These are phyloP conservation scores for Schwanniomyces yamadae DNA, from an alignment of 805 yeast species.

Conservation along the genomic window DNA sequence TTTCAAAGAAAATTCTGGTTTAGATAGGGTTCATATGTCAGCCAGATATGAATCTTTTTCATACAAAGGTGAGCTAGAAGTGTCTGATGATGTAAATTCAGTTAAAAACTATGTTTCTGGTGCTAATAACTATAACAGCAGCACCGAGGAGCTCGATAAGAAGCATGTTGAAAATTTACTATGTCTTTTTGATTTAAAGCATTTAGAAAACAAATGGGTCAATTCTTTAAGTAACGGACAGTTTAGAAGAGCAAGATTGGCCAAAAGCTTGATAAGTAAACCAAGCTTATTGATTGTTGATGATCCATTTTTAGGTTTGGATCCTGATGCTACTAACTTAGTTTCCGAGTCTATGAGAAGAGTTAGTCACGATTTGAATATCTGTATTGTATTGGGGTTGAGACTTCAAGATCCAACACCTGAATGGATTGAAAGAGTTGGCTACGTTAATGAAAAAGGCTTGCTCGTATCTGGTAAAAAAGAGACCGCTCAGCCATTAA, in stretches of 20 bases:
- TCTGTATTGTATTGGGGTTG: constrained; percentile 69
- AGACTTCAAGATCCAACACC: constrained; percentile 77
- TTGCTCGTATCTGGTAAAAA: constrained; percentile 49
- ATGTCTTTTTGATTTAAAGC: constrained; percentile 51
- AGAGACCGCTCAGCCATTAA: constrained; percentile 19
- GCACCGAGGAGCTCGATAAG: constrained; percentile 13
- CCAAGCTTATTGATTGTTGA: constrained; percentile 75
- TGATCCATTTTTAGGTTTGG: constrained; percentile 91
- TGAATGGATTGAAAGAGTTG: constrained; percentile 74
- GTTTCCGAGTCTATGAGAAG: constrained; percentile 54
- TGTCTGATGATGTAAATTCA: constrained; percentile 65
- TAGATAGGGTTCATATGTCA: constrained; percentile 65
- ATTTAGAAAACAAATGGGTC: constrained; percentile 69
- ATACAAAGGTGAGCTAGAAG: constrained; percentile 60
- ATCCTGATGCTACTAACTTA: constrained; percentile 62
- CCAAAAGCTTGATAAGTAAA: constrained; percentile 61
- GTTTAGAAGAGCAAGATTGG: constrained; percentile 84
- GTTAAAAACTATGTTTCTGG: constrained; percentile 54
- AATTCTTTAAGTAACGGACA: constrained; percentile 93
- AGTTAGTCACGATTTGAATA: constrained; percentile 36
- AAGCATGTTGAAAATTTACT: constrained; percentile 44
- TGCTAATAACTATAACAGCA: constrained; percentile 49
- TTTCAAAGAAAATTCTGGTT: constrained; percentile 35
- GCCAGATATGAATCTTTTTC: constrained; percentile 83
- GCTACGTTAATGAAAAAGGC: constrained; percentile 58